Conservation (phyloP, 2,329 filamentous ascomycete species). For the Rhynchosporium agropyri region DNA sequence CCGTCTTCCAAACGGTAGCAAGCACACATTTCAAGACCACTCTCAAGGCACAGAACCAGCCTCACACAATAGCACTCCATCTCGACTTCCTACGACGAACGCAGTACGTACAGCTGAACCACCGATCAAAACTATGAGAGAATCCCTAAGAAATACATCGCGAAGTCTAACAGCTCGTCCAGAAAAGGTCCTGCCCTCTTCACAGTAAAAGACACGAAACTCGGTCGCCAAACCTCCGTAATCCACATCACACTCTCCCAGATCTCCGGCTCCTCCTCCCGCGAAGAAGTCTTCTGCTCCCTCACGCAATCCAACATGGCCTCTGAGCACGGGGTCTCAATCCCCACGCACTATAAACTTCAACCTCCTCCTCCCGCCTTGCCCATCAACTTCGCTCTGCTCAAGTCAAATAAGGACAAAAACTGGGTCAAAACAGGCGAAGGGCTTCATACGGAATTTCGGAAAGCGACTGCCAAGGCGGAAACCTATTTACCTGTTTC, state of each 20-base stretch:
- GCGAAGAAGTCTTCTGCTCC: slow-evolving; percentile 65
- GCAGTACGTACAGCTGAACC: slow-evolving; percentile 36
- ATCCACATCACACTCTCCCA: slow-evolving; percentile 65
- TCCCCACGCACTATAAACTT: slow-evolving; percentile 56
- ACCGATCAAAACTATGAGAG: too few relatives aligned
- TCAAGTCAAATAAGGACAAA: slow-evolving; percentile 48
- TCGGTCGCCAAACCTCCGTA: slow-evolving; percentile 64
- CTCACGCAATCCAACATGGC: slow-evolving; percentile 65
- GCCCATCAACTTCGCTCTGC: slow-evolving; percentile 46
- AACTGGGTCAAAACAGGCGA: slow-evolving; percentile 46
- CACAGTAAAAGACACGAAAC: slow-evolving; percentile 63
- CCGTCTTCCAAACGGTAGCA: slow-evolving; percentile 62
- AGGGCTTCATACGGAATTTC: slow-evolving; percentile 39
- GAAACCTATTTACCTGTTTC: slow-evolving; percentile 52
- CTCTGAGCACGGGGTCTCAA: slow-evolving; percentile 59
- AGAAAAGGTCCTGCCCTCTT: slow-evolving; percentile 56
- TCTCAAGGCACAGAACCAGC: slow-evolving; percentile 59
- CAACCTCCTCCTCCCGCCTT: slow-evolving; percentile 39
- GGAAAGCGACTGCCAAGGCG: slow-evolving; percentile 48
- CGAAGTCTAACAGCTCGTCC: too few relatives aligned
- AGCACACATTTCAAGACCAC: slow-evolving; percentile 60
- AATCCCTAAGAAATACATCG: too few relatives aligned
- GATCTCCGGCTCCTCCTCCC: slow-evolving; percentile 41
- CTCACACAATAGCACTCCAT: slow-evolving; percentile 65
- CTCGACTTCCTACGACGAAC: slow-evolving; percentile 68